Evolutionary conservation across 2,329 filamentous ascomycete genomes (phyloP), one percentile per base, ranked within the genome.

Genomic region (Periglandula ipomoeae): DNA sequence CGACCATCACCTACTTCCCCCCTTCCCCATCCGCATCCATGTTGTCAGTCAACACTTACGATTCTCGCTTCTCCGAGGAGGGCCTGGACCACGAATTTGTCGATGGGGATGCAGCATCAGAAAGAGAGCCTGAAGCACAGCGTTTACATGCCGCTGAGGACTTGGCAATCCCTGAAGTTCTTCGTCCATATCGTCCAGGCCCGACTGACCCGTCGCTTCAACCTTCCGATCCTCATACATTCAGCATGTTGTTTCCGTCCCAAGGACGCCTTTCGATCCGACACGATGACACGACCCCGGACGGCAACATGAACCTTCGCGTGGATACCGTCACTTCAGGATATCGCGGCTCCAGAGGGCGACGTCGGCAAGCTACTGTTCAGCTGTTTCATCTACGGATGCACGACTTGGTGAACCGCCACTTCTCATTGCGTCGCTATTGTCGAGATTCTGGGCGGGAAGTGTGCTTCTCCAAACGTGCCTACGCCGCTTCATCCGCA

Each of bases 251-350:
- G 47, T 98, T 96, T 65, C 91, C 93, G 10, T 94, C 90, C 8
- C 78, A 84, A 56, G 82, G 89, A 63, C 80, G 87, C 49, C 71
- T 97, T 46, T 80, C 81, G 32, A 89, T 98, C 60, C 82, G 86
- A 24, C 91, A 97, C 63, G 93, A 97, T 63, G 89, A 96, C 66
- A 81, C 87, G 44, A 93, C 89, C 0, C 69, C 84, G 4, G 91
- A 98, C 63, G 91, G 91, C 32, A 95, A 96, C 72, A 94, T 96
- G 89, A 97, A 97, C 63, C 75, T 98, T 50, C 84, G 90, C 27
- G 76, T 97, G 50, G 90, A 95, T 63, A 91, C 88, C 5, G 78
- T 87, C 41, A 75, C 76, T 23, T 49, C 56, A 19, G 77, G 78
- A 1, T 17, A 39, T 5, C 34, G 35, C 37, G 39, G 38, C 27